Percentiles rank a stretch among this genome's conserved stretches.
Evolutionary conservation across 2,329 filamentous ascomycete genomes (phyloP).

Genomic region (Trichoderma asperellum): DNA sequence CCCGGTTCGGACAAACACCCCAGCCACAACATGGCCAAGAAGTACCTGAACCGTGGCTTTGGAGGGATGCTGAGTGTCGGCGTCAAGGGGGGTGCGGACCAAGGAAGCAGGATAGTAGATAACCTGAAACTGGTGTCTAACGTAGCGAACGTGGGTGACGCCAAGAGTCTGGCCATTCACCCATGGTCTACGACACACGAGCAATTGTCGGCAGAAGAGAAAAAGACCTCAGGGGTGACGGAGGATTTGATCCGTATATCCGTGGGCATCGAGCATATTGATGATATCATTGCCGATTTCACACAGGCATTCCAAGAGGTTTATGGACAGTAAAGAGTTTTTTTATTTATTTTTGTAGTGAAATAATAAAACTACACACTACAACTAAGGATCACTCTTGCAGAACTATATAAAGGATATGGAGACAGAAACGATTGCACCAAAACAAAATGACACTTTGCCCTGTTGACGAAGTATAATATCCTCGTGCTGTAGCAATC

Average conservation of each 20-base stretch:
- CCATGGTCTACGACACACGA: neutral
- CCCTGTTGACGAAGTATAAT: neutral
- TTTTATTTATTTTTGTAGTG: neutral
- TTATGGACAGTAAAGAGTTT: neutral
- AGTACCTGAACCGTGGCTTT: neutral
- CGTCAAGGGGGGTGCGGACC: neutral
- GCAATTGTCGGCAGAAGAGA: neutral
- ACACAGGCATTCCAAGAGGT: neutral
- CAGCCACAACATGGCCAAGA: neutral
- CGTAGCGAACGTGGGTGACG: neutral
- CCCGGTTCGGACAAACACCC: neutral
- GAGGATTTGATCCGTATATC: neutral
- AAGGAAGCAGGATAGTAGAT: neutral
- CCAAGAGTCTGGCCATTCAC: neutral
- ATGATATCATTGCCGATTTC: neutral
- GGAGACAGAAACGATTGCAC: neutral
- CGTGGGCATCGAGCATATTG: neutral
- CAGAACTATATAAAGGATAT: neutral
- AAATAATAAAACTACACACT: too few species aligned
- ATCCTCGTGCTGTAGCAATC: neutral
- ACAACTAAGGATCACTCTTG: too few species aligned
- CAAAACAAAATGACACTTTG: neutral
- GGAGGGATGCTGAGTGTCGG: neutral
- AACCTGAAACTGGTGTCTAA: neutral
- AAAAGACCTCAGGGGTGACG: neutral